Evolutionary conservation across 2,329 filamentous ascomycete species (phyloP), one percentile per base, ranked within the genome.

Genomic region (Aspergillus eucalypticola): DNA sequence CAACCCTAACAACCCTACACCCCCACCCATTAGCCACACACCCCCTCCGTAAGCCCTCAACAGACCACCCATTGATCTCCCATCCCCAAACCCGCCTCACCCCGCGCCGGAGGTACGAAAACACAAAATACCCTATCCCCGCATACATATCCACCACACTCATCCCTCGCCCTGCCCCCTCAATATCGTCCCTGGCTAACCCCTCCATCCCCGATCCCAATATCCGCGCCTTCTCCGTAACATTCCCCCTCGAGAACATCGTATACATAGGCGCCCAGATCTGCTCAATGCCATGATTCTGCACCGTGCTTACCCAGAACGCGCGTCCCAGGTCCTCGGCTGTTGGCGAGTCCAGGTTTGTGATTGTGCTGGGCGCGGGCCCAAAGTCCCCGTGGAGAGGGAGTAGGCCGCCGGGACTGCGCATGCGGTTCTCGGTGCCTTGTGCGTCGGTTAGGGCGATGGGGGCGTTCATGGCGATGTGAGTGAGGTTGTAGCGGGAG

Each of bases 71-170:
- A 73, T 96, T 97, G 49, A 97, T 80, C 76, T 98, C 94, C 90
- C 91, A 98, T 67, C 92, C 91, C 44, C 95, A 79, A 1, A 97
- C 89, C 52, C 84, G 79, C 8, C 69, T 79, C 69, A 93, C 79
- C 0, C 91, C 92, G 17, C 89, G 84, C 60, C 80, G 82, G 6
- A 88, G 84, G 76, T 96, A 97, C 32, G 87, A 90, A 71, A 97
- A 96, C 3, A 90, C 86, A 76, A 98, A 97, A 76, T 97, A 97
- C 5, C 94, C 94, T 65, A 97, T 96, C 0, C 94, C 94, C 0
- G 90, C 91, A 78, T 96, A 97, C 61, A 98, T 79, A 74, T 98
- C 94, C 0, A 96, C 84, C 0, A 81, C 79, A 53, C 74, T 73
- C 19, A 76, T 69, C 25, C 75, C 69, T 7, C 56, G 54, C 11